Base-by-base conservation (phyloP, 2,329 filamentous ascomycete genomes). In the Pseudocercospora fijiensis region DNA sequence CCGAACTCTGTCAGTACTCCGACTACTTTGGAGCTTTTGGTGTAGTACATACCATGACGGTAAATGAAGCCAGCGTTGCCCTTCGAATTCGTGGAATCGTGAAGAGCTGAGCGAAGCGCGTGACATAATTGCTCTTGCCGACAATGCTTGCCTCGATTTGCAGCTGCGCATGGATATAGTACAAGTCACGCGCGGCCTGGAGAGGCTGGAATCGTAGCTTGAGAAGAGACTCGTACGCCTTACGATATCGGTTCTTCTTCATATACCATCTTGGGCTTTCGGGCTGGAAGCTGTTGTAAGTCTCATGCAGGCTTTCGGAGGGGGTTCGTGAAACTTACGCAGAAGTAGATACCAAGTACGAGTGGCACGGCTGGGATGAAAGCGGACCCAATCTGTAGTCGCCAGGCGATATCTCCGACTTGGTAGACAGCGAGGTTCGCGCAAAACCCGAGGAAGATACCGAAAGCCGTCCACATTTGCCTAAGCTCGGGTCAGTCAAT, bases 111-210 rank as follows among this genome's bases (percentile, higher is more conserved):
- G 72, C 72, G 60, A 84, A 75, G 33, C 83, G 80, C 33, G 65
- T 69, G 57, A 71, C 69, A 62, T 72, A 84, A 74, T 71, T 79
- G 55, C 75, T 75, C 8, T 78, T 77, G 16, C 77, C 68, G 47
- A 76, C 62, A 66, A 69, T 67, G 57, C 62, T 63, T 2, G 62
- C 62, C 33, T 69, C 66, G 45, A 72, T 75, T 49, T 73, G 13
- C 65, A 73, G 64, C 74, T 78, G 55, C 69, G 69, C 68, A 74
- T 76, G 60, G 75, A 76, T 49, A 67, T 85, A 85, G 76, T 84
- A 86, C 52, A 84, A 76, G 63, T 86, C 84, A 18, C 84, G 77
- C 1, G 83, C 83, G 0, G 84, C 84, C 66, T 85, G 82, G 4
- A 86, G 74, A 26, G 82, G 78, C 18, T 78, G 78, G 53, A 78